These are phyloP conservation scores for Termitomyces sp. DNA, from an alignment of 768 basidiomycete species.

Conservation along the genomic window DNA sequence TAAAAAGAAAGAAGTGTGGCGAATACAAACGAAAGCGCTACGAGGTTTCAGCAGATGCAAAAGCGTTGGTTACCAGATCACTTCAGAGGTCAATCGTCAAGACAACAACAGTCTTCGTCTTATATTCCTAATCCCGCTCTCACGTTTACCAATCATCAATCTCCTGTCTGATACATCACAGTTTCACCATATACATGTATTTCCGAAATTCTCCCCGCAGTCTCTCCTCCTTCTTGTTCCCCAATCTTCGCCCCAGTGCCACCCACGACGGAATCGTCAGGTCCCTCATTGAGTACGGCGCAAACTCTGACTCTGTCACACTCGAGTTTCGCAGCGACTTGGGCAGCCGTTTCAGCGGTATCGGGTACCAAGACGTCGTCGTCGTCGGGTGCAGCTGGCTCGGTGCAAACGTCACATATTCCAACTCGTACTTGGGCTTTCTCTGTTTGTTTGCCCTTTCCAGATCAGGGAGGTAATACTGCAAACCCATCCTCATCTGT, in stretches of 20 bases:
- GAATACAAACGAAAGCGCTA: conserved; percentile 18
- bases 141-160: background rate
- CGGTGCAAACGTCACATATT: conserved; percentile 66
- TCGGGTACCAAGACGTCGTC: conserved; percentile 37
- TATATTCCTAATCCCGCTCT: conserved; percentile 2
- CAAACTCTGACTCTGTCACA: conserved; percentile 41
- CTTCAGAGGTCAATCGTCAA: conserved; percentile 29
- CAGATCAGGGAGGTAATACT: conserved; percentile 67
- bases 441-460: conserved; percentile 38
- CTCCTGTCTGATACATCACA: conserved; percentile 9
- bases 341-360: conserved; percentile 55
- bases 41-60: conserved; percentile 8
- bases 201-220: conserved; percentile 59
- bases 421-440: conserved; percentile 63
- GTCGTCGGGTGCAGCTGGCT: conserved; percentile 31
- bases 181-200: conserved; percentile 68
- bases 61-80: conserved; percentile 30
- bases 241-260: conserved; percentile 56
- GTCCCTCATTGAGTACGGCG: conserved; percentile 71
- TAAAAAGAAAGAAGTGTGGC: conserved; percentile 15
- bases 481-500: conserved; percentile 4
- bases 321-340: conserved; percentile 33
- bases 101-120: conserved; percentile 26
- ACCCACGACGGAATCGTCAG: conserved; percentile 77
- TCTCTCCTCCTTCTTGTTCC: conserved; percentile 41